phyloP scores from a whole-genome alignment of 805 yeast species.

The Clavispora fructus region DNA sequence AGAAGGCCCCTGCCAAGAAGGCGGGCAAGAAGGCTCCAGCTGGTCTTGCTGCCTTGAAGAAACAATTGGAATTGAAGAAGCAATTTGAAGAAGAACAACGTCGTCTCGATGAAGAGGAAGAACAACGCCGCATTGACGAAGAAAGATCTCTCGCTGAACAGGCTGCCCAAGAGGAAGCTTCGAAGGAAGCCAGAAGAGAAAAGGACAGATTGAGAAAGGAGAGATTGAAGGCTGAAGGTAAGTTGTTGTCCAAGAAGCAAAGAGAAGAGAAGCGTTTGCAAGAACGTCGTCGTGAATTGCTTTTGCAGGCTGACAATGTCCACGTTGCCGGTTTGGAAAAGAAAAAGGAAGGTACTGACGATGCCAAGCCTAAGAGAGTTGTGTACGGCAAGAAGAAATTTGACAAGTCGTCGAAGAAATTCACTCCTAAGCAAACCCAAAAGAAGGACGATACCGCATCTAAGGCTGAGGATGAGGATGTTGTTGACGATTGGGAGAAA shows the following conservation, averaged over 20 bases:
- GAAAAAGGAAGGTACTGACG: slow-evolving; percentile 15
- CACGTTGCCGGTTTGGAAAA: slow-evolving; percentile 66
- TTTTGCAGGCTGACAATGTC: slow-evolving; percentile 69
- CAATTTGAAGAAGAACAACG: slow-evolving; percentile 82
- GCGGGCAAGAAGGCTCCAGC: slow-evolving; percentile 81
- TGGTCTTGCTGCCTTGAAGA: slow-evolving; percentile 84
- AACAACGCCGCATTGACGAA: slow-evolving; percentile 43
- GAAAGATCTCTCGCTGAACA: slow-evolving; percentile 50
- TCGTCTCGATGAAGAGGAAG: slow-evolving; percentile 67
- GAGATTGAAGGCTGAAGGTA: slow-evolving; percentile 94
- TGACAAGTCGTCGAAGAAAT: slow-evolving; percentile 32
- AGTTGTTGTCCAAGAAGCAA: slow-evolving; percentile 88
- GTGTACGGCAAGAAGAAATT: slow-evolving; percentile 73
- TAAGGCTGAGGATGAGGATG: slow-evolving; percentile 22
- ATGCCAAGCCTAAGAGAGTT: slow-evolving; percentile 55
- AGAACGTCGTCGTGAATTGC: slow-evolving; percentile 85
- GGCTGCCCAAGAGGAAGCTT: slow-evolving; percentile 60
- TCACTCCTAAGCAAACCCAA: slow-evolving; percentile 23
- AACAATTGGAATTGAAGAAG: slow-evolving; percentile 82
- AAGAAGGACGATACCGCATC: slow-evolving; percentile 11
- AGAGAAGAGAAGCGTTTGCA: slow-evolving; percentile 82
- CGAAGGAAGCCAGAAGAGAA: slow-evolving; percentile 67
- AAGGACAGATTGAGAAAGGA: slow-evolving; percentile 83
- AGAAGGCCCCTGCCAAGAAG: slow-evolving; percentile 39
- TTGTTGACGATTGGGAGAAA: slow-evolving; percentile 17